Base-by-base conservation (phyloP, 169 alveolate genomes). In the Plasmodium inui region DNA sequence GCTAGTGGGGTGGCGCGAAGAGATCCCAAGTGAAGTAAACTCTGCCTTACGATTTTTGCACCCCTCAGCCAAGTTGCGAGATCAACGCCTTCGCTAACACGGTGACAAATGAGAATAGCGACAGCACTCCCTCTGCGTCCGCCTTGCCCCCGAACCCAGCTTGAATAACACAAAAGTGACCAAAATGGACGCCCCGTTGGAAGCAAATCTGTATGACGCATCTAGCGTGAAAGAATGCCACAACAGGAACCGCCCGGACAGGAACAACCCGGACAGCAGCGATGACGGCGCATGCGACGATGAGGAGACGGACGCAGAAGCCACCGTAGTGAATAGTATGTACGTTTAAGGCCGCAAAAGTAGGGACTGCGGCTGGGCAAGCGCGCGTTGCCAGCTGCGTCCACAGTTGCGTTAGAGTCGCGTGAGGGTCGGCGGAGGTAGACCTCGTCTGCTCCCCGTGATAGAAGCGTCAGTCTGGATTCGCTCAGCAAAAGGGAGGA, bases 291-390 rank as follows among this genome's bases (percentile, higher is more conserved):
- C 30, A 19, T 67, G 82, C 53, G 92, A 83, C 19, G 92, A 83
- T 5, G 92, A 83, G 37, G 92, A 70, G 30, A 67, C 76, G 34
- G 92, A 83, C n/a, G 19, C 44, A 10, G 70, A 22, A 22, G 44
- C 92, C 22, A 61, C 8, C 28, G 82, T 70, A 53, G 92, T 83
- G 46, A 83, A 83, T 44, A 83, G 92, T 83, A 83, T 83, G 71
- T 14, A 26, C 22, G 34, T 41, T 44, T 28, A 30, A 50, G 61
- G 32, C 3, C 61, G 34, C 30, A 28, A 19, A 22, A 79, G 76
- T 19, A 67, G 34, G 37, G 76, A 67, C n/a, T 67, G 76, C 39
- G 37, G 44, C 44, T 2, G 44, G 44, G 44, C 44, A 37, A 37
- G 44, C 44, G 44, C 44, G 44, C 44, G 44, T 37, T 6, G 44